Evolutionary conservation across 2,329 filamentous ascomycete species (phyloP), one percentile per base, ranked within the genome.

Genomic region (Fusarium annulatum): DNA sequence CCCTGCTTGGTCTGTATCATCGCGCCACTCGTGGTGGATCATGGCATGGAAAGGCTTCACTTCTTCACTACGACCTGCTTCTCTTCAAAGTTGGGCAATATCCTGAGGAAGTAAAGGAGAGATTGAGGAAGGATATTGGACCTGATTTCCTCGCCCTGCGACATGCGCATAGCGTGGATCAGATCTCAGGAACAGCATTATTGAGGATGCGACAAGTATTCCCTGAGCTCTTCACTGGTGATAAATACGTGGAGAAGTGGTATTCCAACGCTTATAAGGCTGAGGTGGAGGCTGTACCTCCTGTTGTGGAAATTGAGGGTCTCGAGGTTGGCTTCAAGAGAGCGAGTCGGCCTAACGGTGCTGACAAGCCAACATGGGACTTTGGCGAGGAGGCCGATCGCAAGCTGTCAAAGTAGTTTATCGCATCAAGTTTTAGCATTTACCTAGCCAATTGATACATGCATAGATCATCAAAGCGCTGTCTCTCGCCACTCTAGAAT

Each of bases 61-160:
- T 93, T 23, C 85, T 90, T 76, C 91, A 93, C 75, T 93, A 93
- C 78, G 90, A 94, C 70, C 85, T 93, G 3, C 86, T 92, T 5
- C 85, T 93, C 28, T 87, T 93, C 76, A 85, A 87, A 23, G 84
- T 89, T 1, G 91, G 91, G 1, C 80, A 88, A 43, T 89, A 92
- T 68, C 83, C 88, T 0, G 82, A 84, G 0, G 79, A 84, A 0
- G 84, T 92, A 4, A 88, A 91, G 80, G 80, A 85, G 16, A 74
- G 84, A 57, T 80, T 93, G 26, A 85, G 87, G 26, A 80, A 81
- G 42, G 81, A 84, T 39, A 85, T 86, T 66, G 86, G 87, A 2
- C 78, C 82, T 0, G 86, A 88, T 3, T 91, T 92, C 75, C 86
- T 90, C 34, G 81, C 83, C 10, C 78, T 92, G 58, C 81, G 88